phyloP scores from a whole-genome alignment of 75 land plant species.

The Cryptomeria japonica region DNA sequence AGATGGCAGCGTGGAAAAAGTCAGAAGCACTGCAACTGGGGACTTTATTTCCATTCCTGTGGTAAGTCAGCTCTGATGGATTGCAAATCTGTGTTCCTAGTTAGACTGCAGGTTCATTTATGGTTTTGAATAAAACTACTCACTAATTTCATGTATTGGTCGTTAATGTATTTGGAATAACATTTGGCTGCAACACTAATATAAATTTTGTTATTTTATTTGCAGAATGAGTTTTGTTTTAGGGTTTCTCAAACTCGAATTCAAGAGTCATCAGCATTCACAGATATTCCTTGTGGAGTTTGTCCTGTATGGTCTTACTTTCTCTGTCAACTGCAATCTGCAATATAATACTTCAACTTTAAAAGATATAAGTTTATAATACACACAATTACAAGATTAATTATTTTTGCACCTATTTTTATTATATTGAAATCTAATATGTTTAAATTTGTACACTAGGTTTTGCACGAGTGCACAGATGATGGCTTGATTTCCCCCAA shows the following conservation, averaged over 20 bases:
- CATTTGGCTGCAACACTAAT: background rate
- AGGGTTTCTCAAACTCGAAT: slow-evolving; percentile 39
- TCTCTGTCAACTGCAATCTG: background rate
- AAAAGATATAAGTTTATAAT: background rate
- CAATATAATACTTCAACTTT: background rate
- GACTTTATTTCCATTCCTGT: slow-evolving; percentile 9
- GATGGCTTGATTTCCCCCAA: slow-evolving; percentile 84
- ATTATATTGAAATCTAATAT: background rate
- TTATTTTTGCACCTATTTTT: background rate
- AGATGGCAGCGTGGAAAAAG: slow-evolving; percentile 12
- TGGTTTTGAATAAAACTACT: background rate
- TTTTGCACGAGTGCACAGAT: slow-evolving; percentile 63
- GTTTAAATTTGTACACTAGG: slow-evolving; percentile 18
- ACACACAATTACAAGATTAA: background rate
- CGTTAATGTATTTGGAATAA: background rate
- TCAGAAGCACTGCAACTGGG: slow-evolving; percentile 15
- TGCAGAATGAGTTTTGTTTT: slow-evolving; percentile 36
- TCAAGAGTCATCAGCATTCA: slow-evolving; percentile 54
- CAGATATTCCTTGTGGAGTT: slow-evolving; percentile 91
- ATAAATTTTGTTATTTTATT: background rate
- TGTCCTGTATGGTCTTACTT: slow-evolving; percentile 56
- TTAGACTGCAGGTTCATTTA: background rate
- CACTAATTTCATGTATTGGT: background rate
- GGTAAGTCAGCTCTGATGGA: slow-evolving; percentile 1
- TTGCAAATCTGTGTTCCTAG: background rate